Evolutionary conservation across 176 grass and related monocot genomes (phyloP).

Genomic region (Oryza officinalis): DNA sequence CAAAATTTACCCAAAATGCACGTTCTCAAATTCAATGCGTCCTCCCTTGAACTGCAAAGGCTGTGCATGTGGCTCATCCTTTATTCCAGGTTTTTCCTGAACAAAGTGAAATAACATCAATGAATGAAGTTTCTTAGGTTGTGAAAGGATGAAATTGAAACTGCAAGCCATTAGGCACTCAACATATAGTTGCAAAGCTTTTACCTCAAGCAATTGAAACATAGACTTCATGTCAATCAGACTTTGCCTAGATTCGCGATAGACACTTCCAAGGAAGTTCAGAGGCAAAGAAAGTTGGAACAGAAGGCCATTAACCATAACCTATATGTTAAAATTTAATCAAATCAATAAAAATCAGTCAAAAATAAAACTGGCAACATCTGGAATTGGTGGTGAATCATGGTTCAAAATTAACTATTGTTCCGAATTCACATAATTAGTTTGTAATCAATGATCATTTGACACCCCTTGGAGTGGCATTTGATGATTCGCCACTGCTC

Average conservation of each 20-base stretch:
- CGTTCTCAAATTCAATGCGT: conserved; percentile 81
- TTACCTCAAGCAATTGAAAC: conserved; percentile 99
- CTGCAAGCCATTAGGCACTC: conserved; percentile 8
- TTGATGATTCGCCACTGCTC: not conserved
- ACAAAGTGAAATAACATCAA: conserved; percentile 35
- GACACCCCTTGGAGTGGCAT: not conserved
- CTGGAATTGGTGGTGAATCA: conserved; percentile 21
- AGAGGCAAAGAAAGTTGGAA: conserved; percentile 97
- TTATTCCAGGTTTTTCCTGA: conserved; percentile 90
- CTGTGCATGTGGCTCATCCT: conserved; percentile 68
- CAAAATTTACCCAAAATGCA: conserved; percentile 86
- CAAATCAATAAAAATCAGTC: conserved; percentile 36
- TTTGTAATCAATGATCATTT: not conserved
- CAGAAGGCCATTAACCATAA: conserved; percentile 99
- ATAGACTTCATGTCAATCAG: conserved; percentile 97
- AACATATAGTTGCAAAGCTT: conserved; percentile 15
- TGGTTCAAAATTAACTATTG: conserved; percentile 6
- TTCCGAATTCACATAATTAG: not conserved
- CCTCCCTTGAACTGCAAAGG: conserved; percentile 88
- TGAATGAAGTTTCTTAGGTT: conserved; percentile 32
- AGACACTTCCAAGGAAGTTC: conserved; percentile 99
- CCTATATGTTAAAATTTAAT: conserved; percentile 53
- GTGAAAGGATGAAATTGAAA: conserved; percentile 47
- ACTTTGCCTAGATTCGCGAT: conserved; percentile 97
- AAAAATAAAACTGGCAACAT: conserved; percentile 13